Conservation (phyloP, 257 asterid species). For the Galeopsis tetrahit region DNA sequence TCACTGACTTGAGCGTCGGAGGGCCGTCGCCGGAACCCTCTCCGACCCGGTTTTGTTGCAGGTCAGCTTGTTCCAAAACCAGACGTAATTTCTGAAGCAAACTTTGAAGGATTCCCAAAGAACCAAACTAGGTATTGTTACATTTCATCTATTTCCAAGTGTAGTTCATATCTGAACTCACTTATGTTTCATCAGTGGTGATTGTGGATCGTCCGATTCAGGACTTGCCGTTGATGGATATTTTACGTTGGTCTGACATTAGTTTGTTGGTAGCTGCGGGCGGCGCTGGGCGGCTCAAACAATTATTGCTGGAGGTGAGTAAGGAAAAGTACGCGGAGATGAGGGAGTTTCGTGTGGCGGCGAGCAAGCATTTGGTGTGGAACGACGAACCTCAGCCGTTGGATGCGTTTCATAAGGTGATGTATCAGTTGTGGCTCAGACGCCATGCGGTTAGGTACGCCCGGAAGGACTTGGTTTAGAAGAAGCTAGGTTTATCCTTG, state of each 20-base stretch:
- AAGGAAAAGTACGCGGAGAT: conserved; percentile 56
- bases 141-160: no score
- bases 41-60: no score
- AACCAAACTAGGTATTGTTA: no score
- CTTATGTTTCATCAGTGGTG: conserved; percentile 38
- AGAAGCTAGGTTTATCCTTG: no score
- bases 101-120: no score
- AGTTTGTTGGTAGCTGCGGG: conserved; percentile 58
- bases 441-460: conserved; percentile 82
- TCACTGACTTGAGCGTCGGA: no score
- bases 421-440: conserved; percentile 90
- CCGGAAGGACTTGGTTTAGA: conserved; percentile 50
- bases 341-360: conserved; percentile 59
- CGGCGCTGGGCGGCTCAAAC: conserved; percentile 59
- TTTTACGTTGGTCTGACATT: conserved; percentile 74
- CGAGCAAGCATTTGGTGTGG: conserved; percentile 84
- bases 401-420: conserved; percentile 86
- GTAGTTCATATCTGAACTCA: no score
- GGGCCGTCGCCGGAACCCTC: no score
- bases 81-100: no score
- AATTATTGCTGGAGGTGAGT: conserved; percentile 50
- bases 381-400: conserved; percentile 63
- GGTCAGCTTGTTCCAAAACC: no score
- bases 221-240: conserved; percentile 87
- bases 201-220: conserved; percentile 81